A percentile compares a stretch with the other conserved stretches of the same genome.
Evolutionary conservation across 352 stramenopile species (phyloP).

Genomic region (Phytophthora idaei): DNA sequence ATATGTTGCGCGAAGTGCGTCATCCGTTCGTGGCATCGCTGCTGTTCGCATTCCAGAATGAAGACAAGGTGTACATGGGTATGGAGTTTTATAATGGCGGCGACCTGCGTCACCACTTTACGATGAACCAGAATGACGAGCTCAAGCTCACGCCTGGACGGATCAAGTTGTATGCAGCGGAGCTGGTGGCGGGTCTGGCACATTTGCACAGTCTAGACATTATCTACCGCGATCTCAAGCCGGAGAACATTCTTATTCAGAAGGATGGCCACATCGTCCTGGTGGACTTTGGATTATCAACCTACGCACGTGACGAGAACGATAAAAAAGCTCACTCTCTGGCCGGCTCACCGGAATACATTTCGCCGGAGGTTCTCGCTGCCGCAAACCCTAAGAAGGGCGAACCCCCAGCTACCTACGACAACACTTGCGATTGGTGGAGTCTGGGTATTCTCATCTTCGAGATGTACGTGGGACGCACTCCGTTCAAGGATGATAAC

Average conservation of each 20-base stretch:
- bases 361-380: slow-evolving; percentile 90
- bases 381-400: slow-evolving; percentile 55
- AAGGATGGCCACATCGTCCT: slow-evolving; percentile 90
- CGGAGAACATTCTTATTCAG: slow-evolving; percentile 90
- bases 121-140: slow-evolving; percentile 67
- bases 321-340: slow-evolving; percentile 74
- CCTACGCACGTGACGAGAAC: slow-evolving; percentile 58
- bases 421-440: slow-evolving; percentile 91
- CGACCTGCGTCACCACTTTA: slow-evolving; percentile 91
- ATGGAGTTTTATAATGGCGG: slow-evolving; percentile 99
- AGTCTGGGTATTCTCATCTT: slow-evolving; percentile 91
- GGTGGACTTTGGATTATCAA: slow-evolving; percentile 92
- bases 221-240: slow-evolving; percentile 92
- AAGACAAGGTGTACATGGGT: slow-evolving; percentile 98
- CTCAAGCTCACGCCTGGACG: slow-evolving; percentile 68
- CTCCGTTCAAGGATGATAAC: slow-evolving; percentile 94
- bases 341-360: slow-evolving; percentile 90
- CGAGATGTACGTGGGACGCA: slow-evolving; percentile 90
- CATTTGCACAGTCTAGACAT: slow-evolving; percentile 90
- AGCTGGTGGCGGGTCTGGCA: slow-evolving; percentile 80
- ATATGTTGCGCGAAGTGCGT: slow-evolving; percentile 94
- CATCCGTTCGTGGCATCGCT: slow-evolving; percentile 98
- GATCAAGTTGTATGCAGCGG: slow-evolving; percentile 88
- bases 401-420: slow-evolving; percentile 57
- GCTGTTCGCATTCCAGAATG: slow-evolving; percentile 97